Conservation (phyloP, 2,329 filamentous ascomycete genomes). For the Thelonectria olida region DNA sequence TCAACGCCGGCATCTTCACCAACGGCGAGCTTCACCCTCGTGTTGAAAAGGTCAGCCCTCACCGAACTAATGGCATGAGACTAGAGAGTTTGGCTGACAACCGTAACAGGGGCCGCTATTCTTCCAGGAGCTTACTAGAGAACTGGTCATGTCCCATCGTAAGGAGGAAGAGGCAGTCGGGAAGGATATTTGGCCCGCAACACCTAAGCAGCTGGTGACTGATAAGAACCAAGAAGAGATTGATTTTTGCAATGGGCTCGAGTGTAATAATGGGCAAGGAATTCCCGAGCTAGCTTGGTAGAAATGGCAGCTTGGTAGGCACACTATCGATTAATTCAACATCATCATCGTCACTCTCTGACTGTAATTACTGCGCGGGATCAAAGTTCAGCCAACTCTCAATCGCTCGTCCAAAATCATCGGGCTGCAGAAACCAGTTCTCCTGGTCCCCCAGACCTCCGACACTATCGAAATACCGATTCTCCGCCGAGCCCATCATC, state of each 20-base stretch:
- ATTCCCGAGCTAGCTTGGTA: slow-evolving; percentile 17
- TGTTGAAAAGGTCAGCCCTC: slow-evolving; percentile 53
- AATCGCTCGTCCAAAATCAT: slow-evolving; percentile 48
- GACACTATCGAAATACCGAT: slow-evolving; percentile 1
- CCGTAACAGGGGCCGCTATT: slow-evolving; percentile 57
- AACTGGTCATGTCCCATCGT: slow-evolving; percentile 56
- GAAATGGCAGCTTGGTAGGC: no score
- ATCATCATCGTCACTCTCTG: no score
- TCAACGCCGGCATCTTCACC: slow-evolving; percentile 67
- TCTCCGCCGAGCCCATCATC: not conserved
- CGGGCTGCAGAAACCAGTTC: slow-evolving; percentile 43
- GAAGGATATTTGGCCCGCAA: slow-evolving; percentile 61
- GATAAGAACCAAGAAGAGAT: slow-evolving; percentile 20
- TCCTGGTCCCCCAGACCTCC: slow-evolving; percentile 29
- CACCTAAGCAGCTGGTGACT: slow-evolving; percentile 40
- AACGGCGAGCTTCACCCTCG: slow-evolving; percentile 69
- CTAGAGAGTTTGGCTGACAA: not conserved
- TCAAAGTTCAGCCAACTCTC: slow-evolving; percentile 45
- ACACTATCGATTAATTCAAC: no score
- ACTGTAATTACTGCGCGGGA: not conserved
- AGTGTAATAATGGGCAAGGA: slow-evolving; percentile 1
- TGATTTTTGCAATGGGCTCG: slow-evolving; percentile 18
- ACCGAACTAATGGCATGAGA: not conserved
- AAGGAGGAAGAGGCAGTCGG: slow-evolving; percentile 54
- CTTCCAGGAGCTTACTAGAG: slow-evolving; percentile 61